Evolutionary conservation across 768 basidiomycete species (phyloP), one percentile per base, ranked within the genome.

Genomic region (Cubamyces sp.): DNA sequence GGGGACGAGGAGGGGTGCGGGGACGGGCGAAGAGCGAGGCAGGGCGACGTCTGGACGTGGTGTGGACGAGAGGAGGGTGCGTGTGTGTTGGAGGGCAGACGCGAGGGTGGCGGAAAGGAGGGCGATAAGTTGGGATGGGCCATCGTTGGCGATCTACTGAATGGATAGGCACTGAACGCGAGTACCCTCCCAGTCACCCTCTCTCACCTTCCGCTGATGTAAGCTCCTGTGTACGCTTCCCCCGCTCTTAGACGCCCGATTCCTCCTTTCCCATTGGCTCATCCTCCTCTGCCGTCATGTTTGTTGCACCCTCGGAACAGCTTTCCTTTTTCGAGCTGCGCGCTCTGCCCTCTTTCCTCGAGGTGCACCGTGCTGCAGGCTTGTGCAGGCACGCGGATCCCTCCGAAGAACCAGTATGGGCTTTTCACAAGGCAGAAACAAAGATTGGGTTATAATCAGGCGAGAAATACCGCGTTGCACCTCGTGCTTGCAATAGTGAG

Each of bases 151-250:
- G 47, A 62, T 62, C 50, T 40, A 53, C 53, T 60, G 53, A 55
- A 61, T 61, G 60, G 55, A 50, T 49, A 54, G 53, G 54, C 54
- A 57, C 63, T 54, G 25, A 53, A 43, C 18, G 58, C 45, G 66
- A 67, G 66, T 64, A 67, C 66, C 66, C 54, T 60, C 57, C 61
- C 66, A 57, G 66, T 67, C 66, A 40, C 60, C 43, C 51, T 54
- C 56, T 47, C 64, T 61, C 55, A 53, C 40, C 54, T 64, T 52
- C 48, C 12, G 58, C 55, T 65, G 54, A 65, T 54, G 51, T 65
- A 61, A 65, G 50, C 51, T 18, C 50, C 21, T 12, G 49, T 21
- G 40, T 30, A 9, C 23, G 15, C 40, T 11, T 14, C 28, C 30
- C 25, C 14, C 40, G 4, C 55, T 3, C 15, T 28, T 28, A 54